These are phyloP conservation scores for Coffea humblotiana DNA, from an alignment of 305 asterid species.

Conservation along the genomic window DNA sequence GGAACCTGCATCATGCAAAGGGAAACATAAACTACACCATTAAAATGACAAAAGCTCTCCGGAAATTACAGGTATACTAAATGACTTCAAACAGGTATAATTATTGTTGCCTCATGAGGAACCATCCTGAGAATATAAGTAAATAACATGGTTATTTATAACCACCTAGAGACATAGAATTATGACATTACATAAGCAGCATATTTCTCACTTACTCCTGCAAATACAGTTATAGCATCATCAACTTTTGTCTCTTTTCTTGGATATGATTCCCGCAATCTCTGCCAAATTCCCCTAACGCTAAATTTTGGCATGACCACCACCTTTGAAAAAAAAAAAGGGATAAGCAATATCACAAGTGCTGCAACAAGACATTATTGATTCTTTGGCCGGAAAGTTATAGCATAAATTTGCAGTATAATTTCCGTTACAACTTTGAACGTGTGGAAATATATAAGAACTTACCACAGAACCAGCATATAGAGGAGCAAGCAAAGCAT, in stretches of 20 bases:
- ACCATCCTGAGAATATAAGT: background rate
- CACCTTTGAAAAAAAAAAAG: conserved; percentile 46
- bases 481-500: conserved; percentile 88
- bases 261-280: conserved; percentile 91
- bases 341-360: conserved; percentile 10
- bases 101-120: conserved; percentile 2
- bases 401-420: background rate
- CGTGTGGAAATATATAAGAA: conserved; percentile 15
- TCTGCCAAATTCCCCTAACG: conserved; percentile 97
- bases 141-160: background rate
- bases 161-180: background rate
- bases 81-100: background rate
- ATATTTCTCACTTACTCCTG: conserved; percentile 63
- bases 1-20: conserved; percentile 60
- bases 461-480: conserved; percentile 81
- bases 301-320: conserved; percentile 94
- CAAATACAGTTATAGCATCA: conserved; percentile 80
- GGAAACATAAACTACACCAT: background rate
- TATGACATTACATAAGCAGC: background rate
- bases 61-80: background rate
- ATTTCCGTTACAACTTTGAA: no score
- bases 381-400: background rate
- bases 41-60: background rate
- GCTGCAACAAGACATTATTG: conserved; percentile 17
- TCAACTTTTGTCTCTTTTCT: conserved; percentile 51